Conservation (phyloP, 192 early-diverging fungal genomes). For the Coemansia sp. region DNA sequence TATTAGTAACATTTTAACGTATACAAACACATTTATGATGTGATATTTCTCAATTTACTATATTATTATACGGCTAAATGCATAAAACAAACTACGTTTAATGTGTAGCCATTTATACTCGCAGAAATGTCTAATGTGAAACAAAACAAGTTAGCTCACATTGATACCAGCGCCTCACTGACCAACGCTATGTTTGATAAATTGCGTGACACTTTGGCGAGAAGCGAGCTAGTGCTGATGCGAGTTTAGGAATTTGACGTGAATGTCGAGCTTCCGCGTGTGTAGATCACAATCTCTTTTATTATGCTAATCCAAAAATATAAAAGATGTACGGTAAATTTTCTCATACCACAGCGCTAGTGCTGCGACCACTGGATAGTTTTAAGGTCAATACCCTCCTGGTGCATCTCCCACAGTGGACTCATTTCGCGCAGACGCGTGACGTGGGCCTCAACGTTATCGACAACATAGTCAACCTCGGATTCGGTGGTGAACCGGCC, state of each 20-base stretch:
- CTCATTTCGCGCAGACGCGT: constrained; percentile 90
- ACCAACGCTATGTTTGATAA: constrained; percentile 8
- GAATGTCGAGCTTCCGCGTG: constrained; percentile 14
- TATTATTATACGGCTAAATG: background rate
- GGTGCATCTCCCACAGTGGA: constrained; percentile 98
- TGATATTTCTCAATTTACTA: background rate
- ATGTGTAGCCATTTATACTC: background rate
- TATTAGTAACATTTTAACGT: constrained; percentile 44
- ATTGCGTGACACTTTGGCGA: constrained; percentile 26
- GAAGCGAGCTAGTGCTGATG: constrained; percentile 30
- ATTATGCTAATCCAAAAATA: no score
- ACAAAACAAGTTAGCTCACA: constrained; percentile 19
- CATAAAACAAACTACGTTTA: background rate
- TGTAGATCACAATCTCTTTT: background rate
- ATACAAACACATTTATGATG: background rate
- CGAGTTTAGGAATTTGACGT: constrained; percentile 27
- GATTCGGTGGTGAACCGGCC: constrained; percentile 94
- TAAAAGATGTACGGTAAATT: background rate
- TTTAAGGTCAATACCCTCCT: constrained; percentile 91
- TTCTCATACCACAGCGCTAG: constrained; percentile 29
- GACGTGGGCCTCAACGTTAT: constrained; percentile 78
- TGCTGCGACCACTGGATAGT: constrained; percentile 90
- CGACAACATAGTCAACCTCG: constrained; percentile 89
- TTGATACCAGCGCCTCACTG: constrained; percentile 5
- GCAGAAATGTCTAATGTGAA: background rate